Evolutionary conservation across 306 rosid genomes (phyloP).

Genomic region (Malus orientalis): DNA sequence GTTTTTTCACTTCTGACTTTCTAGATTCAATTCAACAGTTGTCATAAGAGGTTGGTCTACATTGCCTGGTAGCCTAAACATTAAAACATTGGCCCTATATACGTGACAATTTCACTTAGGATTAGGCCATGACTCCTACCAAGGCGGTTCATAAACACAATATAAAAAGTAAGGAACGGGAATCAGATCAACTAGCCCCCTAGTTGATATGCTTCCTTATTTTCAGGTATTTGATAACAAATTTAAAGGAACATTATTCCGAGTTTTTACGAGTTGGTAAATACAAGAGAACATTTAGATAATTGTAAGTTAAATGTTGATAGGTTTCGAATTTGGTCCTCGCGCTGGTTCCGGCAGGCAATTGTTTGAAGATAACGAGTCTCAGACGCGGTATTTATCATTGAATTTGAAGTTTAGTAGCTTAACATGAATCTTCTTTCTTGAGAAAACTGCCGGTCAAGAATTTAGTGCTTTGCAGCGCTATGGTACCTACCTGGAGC

Average conservation of each 20-base stretch:
- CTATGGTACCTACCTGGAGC: too few species aligned
- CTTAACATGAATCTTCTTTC: not conserved
- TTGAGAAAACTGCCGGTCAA: too few species aligned
- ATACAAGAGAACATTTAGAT: not conserved
- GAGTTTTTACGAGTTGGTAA: not conserved
- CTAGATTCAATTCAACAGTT: not conserved
- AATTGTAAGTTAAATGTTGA: slow-evolving; percentile 7
- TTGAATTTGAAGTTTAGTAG: not conserved
- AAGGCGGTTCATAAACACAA: too few species aligned
- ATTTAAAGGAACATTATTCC: not conserved
- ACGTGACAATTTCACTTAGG: too few species aligned
- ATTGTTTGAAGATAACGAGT: slow-evolving; percentile 33
- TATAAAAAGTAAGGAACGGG: too few species aligned
- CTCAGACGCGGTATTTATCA: slow-evolving; percentile 36
- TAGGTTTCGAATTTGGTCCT: slow-evolving; percentile 24
- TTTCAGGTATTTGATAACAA: too few species aligned
- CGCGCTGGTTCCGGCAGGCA: slow-evolving; percentile 37
- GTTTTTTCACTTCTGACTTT: not conserved
- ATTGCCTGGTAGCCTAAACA: too few species aligned
- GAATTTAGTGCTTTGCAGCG: too few species aligned
- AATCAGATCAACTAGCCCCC: not conserved
- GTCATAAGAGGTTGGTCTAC: too few species aligned
- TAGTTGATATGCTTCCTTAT: too few species aligned
- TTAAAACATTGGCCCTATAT: too few species aligned
- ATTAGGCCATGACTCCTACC: too few species aligned